Base-by-base conservation (phyloP, 768 basidiomycete genomes). In the Pulveroboletus sp. region DNA sequence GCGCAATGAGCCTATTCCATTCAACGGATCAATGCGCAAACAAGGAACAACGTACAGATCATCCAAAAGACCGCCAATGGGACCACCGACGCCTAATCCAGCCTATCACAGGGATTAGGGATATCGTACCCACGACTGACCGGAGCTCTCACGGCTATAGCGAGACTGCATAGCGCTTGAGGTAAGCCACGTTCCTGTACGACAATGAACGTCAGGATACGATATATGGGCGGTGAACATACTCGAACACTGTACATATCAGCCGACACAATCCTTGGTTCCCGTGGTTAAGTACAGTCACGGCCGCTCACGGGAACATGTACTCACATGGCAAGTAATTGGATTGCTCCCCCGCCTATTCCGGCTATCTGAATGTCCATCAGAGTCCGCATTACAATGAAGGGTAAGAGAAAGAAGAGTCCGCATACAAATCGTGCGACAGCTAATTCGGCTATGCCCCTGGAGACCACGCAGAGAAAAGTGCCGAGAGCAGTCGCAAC, bases 401-500 rank as follows among this genome's bases (percentile, higher is more conserved):
- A 18, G 26, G 8, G 5, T 28, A 8, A 5, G n/a, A 10, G 9
- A 6, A 13, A 14, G 1, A 4, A 7, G 13, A 11, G 67, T 15
- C 14, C 47, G 55, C 83, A 45, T 57, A 89, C 85, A 58, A 89
- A 89, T 64, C 87, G 40, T 4, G 21, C 21, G 21, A 21, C 21
- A 21, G 90, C 83, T 14, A 90, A 73, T 66, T 77, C 76, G 46
- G 82, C 76, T 80, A 91, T 86, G 53, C 72, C 21, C 21, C 21
- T 21, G 21, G 21, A 21, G 21, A 21, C 21, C 80, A 84, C 86
- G 57, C 88, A 89, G 6, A 75, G 72, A 6, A 84, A 58, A 0
- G 82, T 80, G 4, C 89, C 89, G 0, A 83, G 32, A 7, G 69
- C 76, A 1, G 81, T 76, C 47, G 85, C 81, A 5, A 76, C 51